Percentiles rank a stretch among this genome's conserved stretches.
These are phyloP conservation scores for Erythrophleum ivorense DNA, from an alignment of 331 rosid species.

Conservation along the genomic window DNA sequence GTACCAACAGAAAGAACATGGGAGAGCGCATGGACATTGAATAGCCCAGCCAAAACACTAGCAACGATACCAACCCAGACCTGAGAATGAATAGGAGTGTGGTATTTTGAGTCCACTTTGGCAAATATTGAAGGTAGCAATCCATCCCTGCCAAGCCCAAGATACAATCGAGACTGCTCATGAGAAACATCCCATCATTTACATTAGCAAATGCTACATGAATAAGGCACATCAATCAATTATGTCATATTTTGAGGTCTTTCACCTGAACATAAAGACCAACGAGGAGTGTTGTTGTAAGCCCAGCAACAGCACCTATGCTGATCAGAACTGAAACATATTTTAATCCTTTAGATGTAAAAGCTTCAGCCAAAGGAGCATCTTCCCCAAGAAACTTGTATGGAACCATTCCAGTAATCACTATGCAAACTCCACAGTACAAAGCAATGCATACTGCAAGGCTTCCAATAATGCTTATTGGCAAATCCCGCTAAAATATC, in stretches of 20 bases:
- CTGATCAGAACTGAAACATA: conserved; percentile 80
- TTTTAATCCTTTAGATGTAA: conserved; percentile 86
- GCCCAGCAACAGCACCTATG: conserved; percentile 94
- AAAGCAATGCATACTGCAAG: conserved; percentile 75
- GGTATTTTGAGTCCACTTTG: conserved; percentile 64
- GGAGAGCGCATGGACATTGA: conserved; percentile 78
- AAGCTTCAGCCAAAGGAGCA: conserved; percentile 94
- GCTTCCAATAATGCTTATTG: conserved; percentile 92
- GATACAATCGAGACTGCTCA: conserved; percentile 93
- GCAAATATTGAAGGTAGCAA: conserved; percentile 83
- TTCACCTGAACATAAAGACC: conserved; percentile 96
- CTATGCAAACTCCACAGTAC: conserved; percentile 89
- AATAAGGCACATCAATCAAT: conserved; percentile 41
- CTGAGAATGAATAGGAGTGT: conserved; percentile 88
- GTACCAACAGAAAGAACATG: conserved; percentile 96
- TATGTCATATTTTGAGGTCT: conserved; percentile 38
- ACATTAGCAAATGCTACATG: conserved; percentile 39
- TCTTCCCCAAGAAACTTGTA: conserved; percentile 85
- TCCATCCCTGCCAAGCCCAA: conserved; percentile 96
- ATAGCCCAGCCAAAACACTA: conserved; percentile 75
- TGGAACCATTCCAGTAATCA: conserved; percentile 97
- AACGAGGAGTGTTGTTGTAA: conserved; percentile 91
- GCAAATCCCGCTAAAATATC: conserved; percentile 82
- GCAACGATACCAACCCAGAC: conserved; percentile 89
- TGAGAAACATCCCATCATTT: conserved; percentile 43